phyloP scores from a whole-genome alignment of 768 basidiomycete species.

The Xanthoconium stramineum region DNA sequence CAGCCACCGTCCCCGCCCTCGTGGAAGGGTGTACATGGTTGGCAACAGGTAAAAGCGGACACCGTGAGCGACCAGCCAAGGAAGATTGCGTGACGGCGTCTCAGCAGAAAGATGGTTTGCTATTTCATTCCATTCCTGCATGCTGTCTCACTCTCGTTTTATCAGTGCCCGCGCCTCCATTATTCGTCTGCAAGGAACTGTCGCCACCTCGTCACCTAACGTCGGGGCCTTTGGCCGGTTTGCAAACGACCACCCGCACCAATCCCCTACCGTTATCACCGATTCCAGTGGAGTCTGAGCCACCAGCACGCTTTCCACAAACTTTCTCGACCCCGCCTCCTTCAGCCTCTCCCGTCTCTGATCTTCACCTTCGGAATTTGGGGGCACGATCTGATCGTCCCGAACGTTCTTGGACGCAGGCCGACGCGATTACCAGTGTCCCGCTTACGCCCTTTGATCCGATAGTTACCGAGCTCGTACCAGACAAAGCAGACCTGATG shows the following conservation, averaged over 20 bases:
- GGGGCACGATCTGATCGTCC: background rate
- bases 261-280: background rate
- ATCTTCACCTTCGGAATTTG: background rate
- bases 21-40: background rate
- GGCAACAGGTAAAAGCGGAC: background rate
- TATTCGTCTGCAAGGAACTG: background rate
- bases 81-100: background rate
- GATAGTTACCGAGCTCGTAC: background rate
- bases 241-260: background rate
- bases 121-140: background rate
- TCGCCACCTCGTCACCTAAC: background rate
- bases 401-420: background rate
- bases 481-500: background rate
- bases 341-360: constrained; percentile 7
- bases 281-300: background rate
- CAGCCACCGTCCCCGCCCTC: background rate
- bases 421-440: background rate
- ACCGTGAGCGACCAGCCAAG: background rate
- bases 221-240: background rate
- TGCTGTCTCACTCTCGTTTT: constrained; percentile 5
- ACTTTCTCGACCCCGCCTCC: background rate
- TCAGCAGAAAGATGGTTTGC: constrained; percentile 12
- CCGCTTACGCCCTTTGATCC: background rate
- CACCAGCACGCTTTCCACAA: background rate
- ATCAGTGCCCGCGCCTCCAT: constrained; percentile 2